Base-by-base conservation (phyloP, 208 protist species). In the Leishmania major region DNA sequence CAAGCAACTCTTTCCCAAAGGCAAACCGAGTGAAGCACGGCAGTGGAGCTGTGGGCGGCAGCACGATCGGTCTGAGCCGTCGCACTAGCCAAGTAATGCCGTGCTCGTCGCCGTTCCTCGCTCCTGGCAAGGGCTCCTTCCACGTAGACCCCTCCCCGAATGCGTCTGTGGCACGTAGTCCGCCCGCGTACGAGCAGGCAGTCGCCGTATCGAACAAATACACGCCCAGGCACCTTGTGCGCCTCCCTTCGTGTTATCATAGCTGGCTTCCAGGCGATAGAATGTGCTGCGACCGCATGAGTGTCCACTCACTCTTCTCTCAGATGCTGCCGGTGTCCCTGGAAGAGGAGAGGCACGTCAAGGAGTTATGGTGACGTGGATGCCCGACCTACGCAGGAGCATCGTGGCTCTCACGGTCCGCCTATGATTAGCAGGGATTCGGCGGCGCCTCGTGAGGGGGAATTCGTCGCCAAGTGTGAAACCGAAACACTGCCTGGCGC, bases 341-440 rank as follows among this genome's bases (percentile, higher is more conserved):
- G 37, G 82, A 71, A 43, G 82, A 86, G 22, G 82, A 86, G 13
- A 60, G 71, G 72, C 43, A 79, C 67, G 72, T 86, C 53, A 82
- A 82, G 53, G 77, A 81, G 73, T 37, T 85, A 55, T 85, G 82
- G 82, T 85, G 53, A 78, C 17, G 35, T 17, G 25, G 37, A 51
- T 25, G 10, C 70, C 8, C 45, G 19, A 74, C 25, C 70, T 17
- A 1, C 6, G 45, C 22, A 74, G 45, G 45, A 25, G 28, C n/a
- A 8, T 72, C 11, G 25, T 4, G 43, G 28, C n/a, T 22, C 45
- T 55, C 11, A 28, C 31, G 13, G 10, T 10, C 3, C 25, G 40
- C 10, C 37, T 47, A 13, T n/a, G 43, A 11, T n/a, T n/a, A 4
- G 45, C 70, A 74, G 13, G 3, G 70, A 53, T 53, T 53, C 70